Evolutionary conservation across 306 rosid genomes (phyloP), one percentile per base, ranked within the genome.

Genomic region (Sesbania bispinosa): DNA sequence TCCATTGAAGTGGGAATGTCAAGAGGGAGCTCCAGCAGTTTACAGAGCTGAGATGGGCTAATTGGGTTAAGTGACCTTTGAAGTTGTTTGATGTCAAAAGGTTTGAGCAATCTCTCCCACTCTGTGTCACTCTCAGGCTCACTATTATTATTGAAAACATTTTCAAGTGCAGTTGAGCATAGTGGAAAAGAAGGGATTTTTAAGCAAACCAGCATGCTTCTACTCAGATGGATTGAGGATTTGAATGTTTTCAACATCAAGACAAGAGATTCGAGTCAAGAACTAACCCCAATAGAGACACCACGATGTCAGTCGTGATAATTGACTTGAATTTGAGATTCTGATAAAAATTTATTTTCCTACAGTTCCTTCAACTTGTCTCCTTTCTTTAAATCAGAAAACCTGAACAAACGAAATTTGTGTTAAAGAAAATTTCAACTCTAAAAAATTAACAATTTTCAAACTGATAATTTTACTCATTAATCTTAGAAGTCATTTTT

Each of bases 21-120:
- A 10, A 94, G 85, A 68, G 97, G 97, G 35, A 94, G 96, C 62
- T 79, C 67, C 48, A 94, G 82, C 76, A 94, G 71, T 75, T 83
- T 86, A 60, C 80, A 80, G 23, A 94, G 95, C 79, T 94, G 92
- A 73, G 62, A 33, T 38, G 99, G 95, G 74, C 88, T 78, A 45
- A 94, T 82, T 58, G 38, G 77, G 78, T 71, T 69, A 20, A 80
- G 82, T 3, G 89, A 83, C 65, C 82, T 83, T 65, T 74, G 81
- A 62, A 89, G 99, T 68, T 89, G 88, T 68, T 85, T 73, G 35
- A 89, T 87, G 81, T 83, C 96, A 67, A 86, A 94, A 7, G 97
- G 99, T 77, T 86, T 85, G 27, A 89, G 88, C n/a, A 94, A 58
- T 70, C 74, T 91, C 75, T 85, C 95, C 99, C 99, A 91, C 61